Evolutionary conservation across 106 monocot genomes (phyloP), one percentile per base, ranked within the genome.

Genomic region (Acanthochlamys bracteata): DNA sequence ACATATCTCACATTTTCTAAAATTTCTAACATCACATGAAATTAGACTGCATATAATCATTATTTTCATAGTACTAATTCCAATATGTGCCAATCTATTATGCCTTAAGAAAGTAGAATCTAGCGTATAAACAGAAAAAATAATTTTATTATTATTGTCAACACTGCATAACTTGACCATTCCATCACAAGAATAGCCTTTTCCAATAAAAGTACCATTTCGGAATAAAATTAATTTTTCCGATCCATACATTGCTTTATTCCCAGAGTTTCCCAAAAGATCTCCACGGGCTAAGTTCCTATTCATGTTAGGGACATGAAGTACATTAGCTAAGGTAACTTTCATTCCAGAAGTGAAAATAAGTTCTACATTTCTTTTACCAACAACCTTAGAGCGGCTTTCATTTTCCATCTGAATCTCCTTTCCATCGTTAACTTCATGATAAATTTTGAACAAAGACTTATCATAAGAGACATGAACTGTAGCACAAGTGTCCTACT

Each of bases 171-270:
- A 4, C 45, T 45, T 64, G 2, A 64, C 11, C 64, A 64, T 47
- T 4, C 46, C 64, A 45, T 64, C 45, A 64, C 43, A 47, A 47
- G 43, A 64, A 24, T 64, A 64, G 10, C 11, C 23, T 3, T 49
- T 64, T 9, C 43, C 39, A 8, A 64, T 16, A 47, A 45, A 64
- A 21, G 24, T 6, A 14, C 21, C 43, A 42, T 25, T 46, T 10
- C 46, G 19, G 16, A 24, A 20, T 45, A 47, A 4, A 25, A 64
- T 49, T 64, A 47, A 42, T 25, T 64, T 64, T 20, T 47, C 64
- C 15, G 46, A 45, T 24, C 46, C 46, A 42, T 45, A 45, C 21
- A 49, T 22, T 45, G 13, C 45, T 47, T 64, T 64, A 4, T 46
- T 23, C 12, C 64, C 43, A 3, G 9, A 7, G 12, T 64, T 64